phyloP scores from a whole-genome alignment of 148 eudicot species.

The Polygonum maritimum region DNA sequence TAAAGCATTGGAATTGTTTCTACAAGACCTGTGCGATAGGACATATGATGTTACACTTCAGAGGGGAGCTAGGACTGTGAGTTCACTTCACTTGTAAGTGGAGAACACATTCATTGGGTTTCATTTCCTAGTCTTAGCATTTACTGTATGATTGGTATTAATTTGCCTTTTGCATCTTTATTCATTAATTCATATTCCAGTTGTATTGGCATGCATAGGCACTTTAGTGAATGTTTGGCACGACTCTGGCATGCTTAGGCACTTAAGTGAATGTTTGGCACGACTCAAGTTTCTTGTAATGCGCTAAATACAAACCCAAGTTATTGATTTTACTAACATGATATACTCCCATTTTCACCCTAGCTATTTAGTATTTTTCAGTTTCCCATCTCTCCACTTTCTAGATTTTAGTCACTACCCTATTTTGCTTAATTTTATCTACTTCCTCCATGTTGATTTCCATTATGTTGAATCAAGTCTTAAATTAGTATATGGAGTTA shows the following conservation, averaged over 20 bases:
- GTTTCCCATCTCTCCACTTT: too few relatives aligned
- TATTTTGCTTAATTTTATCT: not conserved
- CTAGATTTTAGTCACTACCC: not conserved
- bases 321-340: not conserved
- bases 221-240: not conserved
- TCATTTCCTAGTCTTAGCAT: not conserved
- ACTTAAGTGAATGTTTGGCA: not conserved
- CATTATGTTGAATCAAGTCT: not conserved
- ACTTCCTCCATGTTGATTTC: not conserved
- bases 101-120: not conserved
- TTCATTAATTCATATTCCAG: not conserved
- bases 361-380: not conserved
- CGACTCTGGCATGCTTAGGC: not conserved
- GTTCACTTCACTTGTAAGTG: slow-evolving; percentile 30
- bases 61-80: slow-evolving; percentile 30
- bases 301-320: not conserved
- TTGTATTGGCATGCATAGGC: not conserved
- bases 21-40: slow-evolving; percentile 31
- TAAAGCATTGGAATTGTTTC: slow-evolving; percentile 39
- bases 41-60: slow-evolving; percentile 28
- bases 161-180: not conserved
- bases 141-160: slow-evolving; percentile 1
- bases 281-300: not conserved
- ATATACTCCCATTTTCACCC: not conserved
- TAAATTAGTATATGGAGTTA: not conserved